Conservation (phyloP, 345 rosid genomes). For the Eucalyptus paniculata region DNA sequence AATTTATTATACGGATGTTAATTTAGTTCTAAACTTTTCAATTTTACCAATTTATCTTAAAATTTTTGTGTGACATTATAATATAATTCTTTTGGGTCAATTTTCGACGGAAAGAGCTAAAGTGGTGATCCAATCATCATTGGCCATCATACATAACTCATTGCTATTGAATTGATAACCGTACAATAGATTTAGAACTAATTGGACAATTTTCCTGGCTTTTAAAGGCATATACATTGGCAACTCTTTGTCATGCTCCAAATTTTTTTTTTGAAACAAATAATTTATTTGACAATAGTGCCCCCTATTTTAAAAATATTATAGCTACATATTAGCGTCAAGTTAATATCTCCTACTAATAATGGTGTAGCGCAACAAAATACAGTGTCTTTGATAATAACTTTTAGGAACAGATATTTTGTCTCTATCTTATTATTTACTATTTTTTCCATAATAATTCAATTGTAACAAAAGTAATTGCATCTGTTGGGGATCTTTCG, state of each 20-base stretch:
- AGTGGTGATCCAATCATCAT: too few relatives aligned
- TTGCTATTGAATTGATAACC: too few relatives aligned
- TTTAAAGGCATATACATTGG: neutral
- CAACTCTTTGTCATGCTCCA: neutral
- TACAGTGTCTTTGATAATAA: neutral
- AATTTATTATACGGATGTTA: neutral
- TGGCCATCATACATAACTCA: fast-evolving
- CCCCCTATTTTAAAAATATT: neutral
- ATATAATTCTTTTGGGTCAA: too few relatives aligned
- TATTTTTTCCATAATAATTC: neutral
- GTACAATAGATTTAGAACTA: too few relatives aligned
- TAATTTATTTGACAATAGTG: neutral
- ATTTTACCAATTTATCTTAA: too few relatives aligned
- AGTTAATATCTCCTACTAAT: neutral
- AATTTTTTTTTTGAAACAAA: neutral
- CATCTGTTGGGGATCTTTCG: neutral
- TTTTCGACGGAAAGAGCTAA: too few relatives aligned
- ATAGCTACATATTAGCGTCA: neutral
- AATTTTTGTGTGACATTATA: too few relatives aligned
- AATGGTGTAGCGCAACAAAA: neutral
- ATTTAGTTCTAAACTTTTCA: too few relatives aligned
- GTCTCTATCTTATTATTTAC: neutral
- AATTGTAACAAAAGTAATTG: neutral
- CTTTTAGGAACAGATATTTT: neutral
- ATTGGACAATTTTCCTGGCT: too few relatives aligned